Evolutionary conservation across 2,329 filamentous ascomycete species (phyloP), one percentile per base, ranked within the genome.

Genomic region (Cladosporium velox): DNA sequence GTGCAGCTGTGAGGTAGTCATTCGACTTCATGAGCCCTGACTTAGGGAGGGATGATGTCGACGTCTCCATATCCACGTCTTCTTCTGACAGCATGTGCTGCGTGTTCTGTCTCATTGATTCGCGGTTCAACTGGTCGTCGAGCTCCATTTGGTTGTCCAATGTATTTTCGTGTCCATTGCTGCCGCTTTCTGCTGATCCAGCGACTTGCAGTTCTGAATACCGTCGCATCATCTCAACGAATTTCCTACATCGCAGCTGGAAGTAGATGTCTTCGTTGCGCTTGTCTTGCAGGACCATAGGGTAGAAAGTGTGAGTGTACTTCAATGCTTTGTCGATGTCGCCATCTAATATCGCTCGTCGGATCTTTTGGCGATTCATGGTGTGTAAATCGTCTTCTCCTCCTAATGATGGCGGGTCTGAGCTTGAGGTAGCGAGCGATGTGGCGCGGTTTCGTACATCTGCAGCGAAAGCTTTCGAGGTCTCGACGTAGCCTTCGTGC

Each of bases 401-500:
- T 69, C 67, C 76, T 26, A 47, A 12, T 44, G 86, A 79, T 66
- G 73, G 65, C 87, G 86, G 52, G 3, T 57, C 57, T 30, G 32
- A 10, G 7, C 28, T 30, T 54, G 44, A 18, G 4, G 38, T 47
- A 6, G 24, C 18, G 34, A 55, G 18, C n/a, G 41, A 18, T 24
- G 24, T 15, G 11, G 35, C 51, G 15, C 65, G 47, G 15, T 55
- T 21, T 64, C 87, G 85, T 30, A 96, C 88, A 74, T 98, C 94
- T 71, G 90, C 85, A 21, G 67, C 65, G 82, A 99, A 98, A 0
- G 92, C 92, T 69, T 89, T 87, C 10, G 93, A 93, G 0, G 94
- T 97, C 71, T 97, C 94, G 8, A 97, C 90, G 71, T 97, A 98
- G 67, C 95, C 95, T 73, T 98, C 95, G 72, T 98, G 94, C 44